Evolutionary conservation across 208 protist species (phyloP), one percentile per base, ranked within the genome.

Genomic region (Zelonia costaricensis): DNA sequence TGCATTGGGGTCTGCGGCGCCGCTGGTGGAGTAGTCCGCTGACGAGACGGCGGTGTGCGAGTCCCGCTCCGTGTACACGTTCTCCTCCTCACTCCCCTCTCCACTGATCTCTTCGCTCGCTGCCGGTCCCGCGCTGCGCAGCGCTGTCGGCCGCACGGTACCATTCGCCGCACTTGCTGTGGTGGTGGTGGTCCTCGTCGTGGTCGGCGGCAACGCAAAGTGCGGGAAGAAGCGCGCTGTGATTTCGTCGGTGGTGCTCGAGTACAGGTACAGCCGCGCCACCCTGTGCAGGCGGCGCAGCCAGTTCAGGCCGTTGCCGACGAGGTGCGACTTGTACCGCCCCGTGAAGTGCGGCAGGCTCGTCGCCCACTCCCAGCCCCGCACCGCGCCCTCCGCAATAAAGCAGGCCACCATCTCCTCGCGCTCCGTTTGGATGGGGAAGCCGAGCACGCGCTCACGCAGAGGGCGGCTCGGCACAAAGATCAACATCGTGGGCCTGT

Each of bases 321-420:
- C 25, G 9, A 76, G 48, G 52, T 80, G 51, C 2, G 28, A 27
- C 53, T 77, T 76, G 64, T 77, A 80, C 20, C 42, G 42, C 16
- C 57, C 71, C 4, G 47, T 55, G 45, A 72, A 44, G 13, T 69
- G 47, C 9, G 40, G 52, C n/a, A 42, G 62, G 38, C 44, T 44
- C 33, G 46, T 38, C 15, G 67, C 35, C 59, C 45, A 74, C 40
- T 52, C 49, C 51, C 62, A 74, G 27, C 84, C 84, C 2, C 55
- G 57, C 16, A 91, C 22, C 0, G 78, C 61, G 31, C 77, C 62
- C 22, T 84, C 84, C 28, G 65, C 76, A n/a, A 81, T 59, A 39
- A 75, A 86, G 59, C 78, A 66, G 23, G 78, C 55, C 12, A 78
- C 68, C 44, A 51, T 66, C 18, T 46, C 51, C 51, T 66, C 36